phyloP scores from a whole-genome alignment of 2,329 filamentous ascomycete species.

The Curvularia hawaiiensis region DNA sequence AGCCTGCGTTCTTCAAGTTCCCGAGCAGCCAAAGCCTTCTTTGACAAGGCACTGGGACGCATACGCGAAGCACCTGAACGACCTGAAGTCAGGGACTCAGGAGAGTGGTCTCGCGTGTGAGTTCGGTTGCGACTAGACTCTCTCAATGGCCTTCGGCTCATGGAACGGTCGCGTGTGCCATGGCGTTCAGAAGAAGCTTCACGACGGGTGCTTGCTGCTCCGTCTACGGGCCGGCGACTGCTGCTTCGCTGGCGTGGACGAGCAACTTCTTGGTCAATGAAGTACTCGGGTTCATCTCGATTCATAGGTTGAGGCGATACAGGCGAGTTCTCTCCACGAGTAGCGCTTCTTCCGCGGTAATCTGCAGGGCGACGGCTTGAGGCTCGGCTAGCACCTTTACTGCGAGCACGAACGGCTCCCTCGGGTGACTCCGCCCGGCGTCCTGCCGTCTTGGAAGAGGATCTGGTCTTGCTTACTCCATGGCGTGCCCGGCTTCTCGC shows the following conservation, averaged over 20 bases:
- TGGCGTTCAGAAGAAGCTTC: constrained; percentile 55
- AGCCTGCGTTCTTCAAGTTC: constrained; percentile 88
- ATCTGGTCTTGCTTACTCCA: constrained; percentile 42
- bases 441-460: constrained; percentile 42
- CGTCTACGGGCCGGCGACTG: constrained; percentile 55
- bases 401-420: constrained; percentile 29
- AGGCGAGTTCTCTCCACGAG: constrained; percentile 66
- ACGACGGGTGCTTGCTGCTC: constrained; percentile 49
- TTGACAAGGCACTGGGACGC: constrained; percentile 42
- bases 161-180: constrained; percentile 43
- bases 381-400: constrained; percentile 40
- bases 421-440: constrained; percentile 46
- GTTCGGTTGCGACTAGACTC: constrained; percentile 43
- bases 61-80: constrained; percentile 35
- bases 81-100: constrained; percentile 42
- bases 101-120: constrained; percentile 42
- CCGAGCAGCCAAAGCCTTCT: constrained; percentile 63
- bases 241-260: constrained; percentile 58
- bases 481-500: constrained; percentile 42
- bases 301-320: constrained; percentile 81
- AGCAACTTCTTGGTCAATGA: constrained; percentile 66
- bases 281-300: constrained; percentile 59
- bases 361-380: constrained; percentile 44
- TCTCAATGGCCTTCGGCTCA: constrained; percentile 41
- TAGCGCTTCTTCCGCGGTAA: constrained; percentile 44